Percentiles rank a stretch among this genome's conserved stretches.
phyloP scores from a whole-genome alignment of 2,329 filamentous ascomycete genomes.

The Basipetospora chlamydospora region DNA sequence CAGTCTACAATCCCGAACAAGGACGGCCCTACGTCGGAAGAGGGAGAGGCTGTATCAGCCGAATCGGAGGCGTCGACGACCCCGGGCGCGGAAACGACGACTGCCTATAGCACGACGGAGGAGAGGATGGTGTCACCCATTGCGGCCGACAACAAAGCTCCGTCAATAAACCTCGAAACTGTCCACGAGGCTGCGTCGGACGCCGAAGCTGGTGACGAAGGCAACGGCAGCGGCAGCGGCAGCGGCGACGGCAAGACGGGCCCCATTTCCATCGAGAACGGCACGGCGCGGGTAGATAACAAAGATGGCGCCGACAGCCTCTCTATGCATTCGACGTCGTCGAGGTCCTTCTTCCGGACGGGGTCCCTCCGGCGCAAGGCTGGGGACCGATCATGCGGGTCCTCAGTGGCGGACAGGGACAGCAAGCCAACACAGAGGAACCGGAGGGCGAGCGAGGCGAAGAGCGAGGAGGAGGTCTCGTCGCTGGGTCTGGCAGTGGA shows the following conservation, averaged over 20 bases:
- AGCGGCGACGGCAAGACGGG: conserved; percentile 6
- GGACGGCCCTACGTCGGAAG: conserved; percentile 9
- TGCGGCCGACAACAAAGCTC: conserved; percentile 11
- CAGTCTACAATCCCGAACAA: conserved; percentile 6
- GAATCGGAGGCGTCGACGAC: conserved; percentile 2
- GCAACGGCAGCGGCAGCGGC: conserved; percentile 12
- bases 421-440: background rate
- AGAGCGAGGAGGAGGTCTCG: conserved; percentile 26
- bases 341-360: conserved; percentile 28
- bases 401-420: conserved; percentile 22
- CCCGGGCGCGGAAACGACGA: conserved; percentile 8
- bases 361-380: conserved; percentile 24
- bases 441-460: conserved; percentile 5
- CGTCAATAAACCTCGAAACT: conserved; percentile 1
- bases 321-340: conserved; percentile 33
- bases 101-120: conserved; percentile 20
- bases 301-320: conserved; percentile 25
- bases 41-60: conserved; percentile 2
- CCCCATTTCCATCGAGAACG: conserved; percentile 1
- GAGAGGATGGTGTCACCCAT: conserved; percentile 21
- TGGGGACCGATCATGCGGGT: conserved; percentile 18
- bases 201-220: conserved; percentile 12
- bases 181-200: conserved; percentile 10
- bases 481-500: conserved; percentile 29
- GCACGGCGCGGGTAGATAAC: conserved; percentile 2